Conservation (phyloP, 179 eudicot genomes). For the Beta corolliflora region DNA sequence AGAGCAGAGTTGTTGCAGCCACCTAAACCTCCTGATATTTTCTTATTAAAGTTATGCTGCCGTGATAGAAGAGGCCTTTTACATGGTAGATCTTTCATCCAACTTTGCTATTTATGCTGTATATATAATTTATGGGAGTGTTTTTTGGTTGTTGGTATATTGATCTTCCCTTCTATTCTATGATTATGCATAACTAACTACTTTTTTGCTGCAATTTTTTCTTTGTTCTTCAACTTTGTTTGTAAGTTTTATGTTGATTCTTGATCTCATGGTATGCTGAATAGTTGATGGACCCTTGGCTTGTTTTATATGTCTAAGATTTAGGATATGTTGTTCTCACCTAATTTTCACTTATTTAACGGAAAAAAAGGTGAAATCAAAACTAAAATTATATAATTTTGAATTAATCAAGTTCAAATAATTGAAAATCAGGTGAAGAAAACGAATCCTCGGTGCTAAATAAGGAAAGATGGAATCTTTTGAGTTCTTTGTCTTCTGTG, state of each 20-base stretch:
- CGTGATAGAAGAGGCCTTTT: slow-evolving; percentile 70
- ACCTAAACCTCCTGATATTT: slow-evolving; percentile 68
- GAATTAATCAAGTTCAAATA: no score
- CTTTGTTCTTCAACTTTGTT: background rate
- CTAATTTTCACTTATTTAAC: no score
- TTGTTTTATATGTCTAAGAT: background rate
- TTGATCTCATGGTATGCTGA: background rate
- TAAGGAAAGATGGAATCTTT: background rate
- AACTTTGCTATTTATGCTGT: background rate
- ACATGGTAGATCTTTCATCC: slow-evolving; percentile 51
- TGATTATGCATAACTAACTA: background rate
- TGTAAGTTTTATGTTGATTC: background rate
- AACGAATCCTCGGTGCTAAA: background rate
- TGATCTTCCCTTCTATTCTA: background rate
- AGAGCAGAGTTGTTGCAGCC: slow-evolving; percentile 53
- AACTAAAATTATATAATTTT: no score
- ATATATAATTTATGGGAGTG: slow-evolving; percentile 1
- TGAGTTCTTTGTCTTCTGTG: background rate
- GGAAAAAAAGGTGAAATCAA: no score
- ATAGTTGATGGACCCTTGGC: background rate
- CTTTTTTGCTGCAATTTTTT: background rate
- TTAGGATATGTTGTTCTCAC: background rate
- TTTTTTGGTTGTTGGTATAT: background rate
- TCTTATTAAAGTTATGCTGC: slow-evolving; percentile 78
- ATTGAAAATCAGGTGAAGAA: no score